Base-by-base conservation (phyloP, 495 filamentous ascomycete species). In the Friedmanniomyces simplex region DNA sequence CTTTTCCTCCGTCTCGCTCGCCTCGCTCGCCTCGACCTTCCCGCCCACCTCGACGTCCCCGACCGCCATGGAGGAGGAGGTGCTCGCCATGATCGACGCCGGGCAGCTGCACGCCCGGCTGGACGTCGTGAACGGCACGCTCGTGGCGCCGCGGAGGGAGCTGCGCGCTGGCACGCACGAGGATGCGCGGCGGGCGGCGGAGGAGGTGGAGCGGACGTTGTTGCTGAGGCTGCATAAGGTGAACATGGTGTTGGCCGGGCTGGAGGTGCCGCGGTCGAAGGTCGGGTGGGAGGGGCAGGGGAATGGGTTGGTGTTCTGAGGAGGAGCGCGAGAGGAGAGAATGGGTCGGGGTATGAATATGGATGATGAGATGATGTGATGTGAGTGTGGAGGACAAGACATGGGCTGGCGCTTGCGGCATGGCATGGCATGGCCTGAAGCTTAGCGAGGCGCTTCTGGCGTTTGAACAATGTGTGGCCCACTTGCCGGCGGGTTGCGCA, bases 61-160 rank as follows among this genome's bases (percentile, higher is more conserved):
- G 78, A 52, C 75, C 74, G 53, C 24, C 4, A 84, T 96, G 51
- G 85, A 89, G 59, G 77, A 81, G 37, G 89, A 95, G 69, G 75
- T 96, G 21, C 77, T 84, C 28, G 64, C 64, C 1, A 85, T 98
- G 76, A 96, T 98, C 63, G 75, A 82, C 58, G 69, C 71, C 1
- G 83, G 82, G 10, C 75, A 76, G 0, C 72, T 98, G n/a, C 74
- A 89, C 49, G 88, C 87, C 0, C 79, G 90, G 39, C 85, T 98
- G 52, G 88, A 98, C 64, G 79, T 88, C 0, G 85, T 91, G 55
- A 86, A 91, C 61, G 76, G 78, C 59, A 81, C 91, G 10, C 78
- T 98, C 3, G 80, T 86, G 7, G 82, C 85, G 5, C 84, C 83
- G 21, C 76, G 82, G 37, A 73, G 72, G 25, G 78, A 91, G 50